Evolutionary conservation across 2,329 filamentous ascomycete genomes (phyloP).

Genomic region (Bipolaris zeicola): DNA sequence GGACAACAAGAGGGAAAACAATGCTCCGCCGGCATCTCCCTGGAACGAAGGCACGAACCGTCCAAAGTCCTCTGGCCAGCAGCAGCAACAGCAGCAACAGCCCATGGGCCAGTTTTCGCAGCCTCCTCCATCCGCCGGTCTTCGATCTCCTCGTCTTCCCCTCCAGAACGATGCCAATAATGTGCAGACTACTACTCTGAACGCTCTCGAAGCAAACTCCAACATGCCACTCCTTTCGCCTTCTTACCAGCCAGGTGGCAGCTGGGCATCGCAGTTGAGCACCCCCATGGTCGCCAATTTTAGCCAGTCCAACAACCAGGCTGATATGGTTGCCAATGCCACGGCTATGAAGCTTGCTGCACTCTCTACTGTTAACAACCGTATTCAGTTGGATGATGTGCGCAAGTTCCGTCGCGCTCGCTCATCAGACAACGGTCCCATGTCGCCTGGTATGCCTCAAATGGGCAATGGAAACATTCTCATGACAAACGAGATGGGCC

Average conservation of each 20-base stretch:
- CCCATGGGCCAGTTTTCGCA: conserved; percentile 92
- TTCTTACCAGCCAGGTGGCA: conserved; percentile 75
- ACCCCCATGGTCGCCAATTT: conserved; percentile 95
- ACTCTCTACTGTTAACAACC: conserved; percentile 96
- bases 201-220: conserved; percentile 70
- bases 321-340: conserved; percentile 97
- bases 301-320: conserved; percentile 69
- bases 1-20: conserved; percentile 66
- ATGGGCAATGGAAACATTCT: conserved; percentile 78
- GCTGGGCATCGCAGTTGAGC: conserved; percentile 98
- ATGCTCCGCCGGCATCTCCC: conserved; percentile 71
- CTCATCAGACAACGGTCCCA: conserved; percentile 77
- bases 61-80: conserved; percentile 80
- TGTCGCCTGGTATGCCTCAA: conserved; percentile 67
- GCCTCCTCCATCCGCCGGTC: conserved; percentile 72
- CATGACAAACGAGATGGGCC: conserved; percentile 93
- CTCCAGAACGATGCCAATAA: conserved; percentile 68
- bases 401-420: conserved; percentile 92
- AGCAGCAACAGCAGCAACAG: conserved; percentile 51
- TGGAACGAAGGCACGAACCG: conserved; percentile 71
- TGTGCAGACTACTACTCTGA: conserved; percentile 84
- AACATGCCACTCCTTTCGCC: conserved; percentile 88
- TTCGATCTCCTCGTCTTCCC: conserved; percentile 79
- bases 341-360: conserved; percentile 99
- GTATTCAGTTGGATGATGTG: conserved; percentile 94